Evolutionary conservation across 805 yeast species (phyloP).

Genomic region (Zygosaccharomyces gambellarensis): DNA sequence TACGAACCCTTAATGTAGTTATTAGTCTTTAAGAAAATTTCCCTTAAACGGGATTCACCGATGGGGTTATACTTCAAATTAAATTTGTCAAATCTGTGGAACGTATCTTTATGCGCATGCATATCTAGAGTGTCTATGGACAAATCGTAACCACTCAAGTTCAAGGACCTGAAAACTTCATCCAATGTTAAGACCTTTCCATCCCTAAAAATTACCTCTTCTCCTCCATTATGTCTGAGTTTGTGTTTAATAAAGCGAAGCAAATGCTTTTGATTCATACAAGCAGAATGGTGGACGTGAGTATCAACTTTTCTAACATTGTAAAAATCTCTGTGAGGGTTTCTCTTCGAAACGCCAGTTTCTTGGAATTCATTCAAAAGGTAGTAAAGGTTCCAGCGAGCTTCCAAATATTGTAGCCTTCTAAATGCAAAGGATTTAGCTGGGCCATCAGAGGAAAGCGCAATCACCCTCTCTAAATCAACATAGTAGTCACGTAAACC

Average conservation of each 20-base stretch:
- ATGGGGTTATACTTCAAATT: conserved; percentile 95
- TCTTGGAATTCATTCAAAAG: conserved; percentile 90
- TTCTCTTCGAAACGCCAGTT: conserved; percentile 79
- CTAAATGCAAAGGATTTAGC: conserved; percentile 93
- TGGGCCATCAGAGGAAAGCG: conserved; percentile 89
- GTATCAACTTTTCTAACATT: conserved; percentile 51
- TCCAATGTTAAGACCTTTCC: conserved; percentile 77
- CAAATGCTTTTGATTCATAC: conserved; percentile 97
- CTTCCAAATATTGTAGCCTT: conserved; percentile 88
- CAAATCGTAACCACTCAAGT: conserved; percentile 88
- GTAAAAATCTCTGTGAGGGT: conserved; percentile 81
- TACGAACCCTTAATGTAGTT: conserved; percentile 85
- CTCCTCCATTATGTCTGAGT: conserved; percentile 79
- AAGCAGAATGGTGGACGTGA: conserved; percentile 98
- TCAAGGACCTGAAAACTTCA: conserved; percentile 88
- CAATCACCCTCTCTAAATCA: conserved; percentile 71
- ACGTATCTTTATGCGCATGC: conserved; percentile 99
- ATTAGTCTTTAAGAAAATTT: conserved; percentile 92
- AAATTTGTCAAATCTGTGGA: conserved; percentile 96
- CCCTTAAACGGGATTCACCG: conserved; percentile 96
- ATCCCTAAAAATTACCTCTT: conserved; percentile 90
- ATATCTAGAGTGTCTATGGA: conserved; percentile 95
- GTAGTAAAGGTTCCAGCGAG: conserved; percentile 90
- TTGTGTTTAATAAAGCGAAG: conserved; percentile 92
- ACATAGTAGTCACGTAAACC: conserved; percentile 76